These are phyloP conservation scores for Russula emetica DNA, from an alignment of 768 basidiomycete species.

Conservation along the genomic window DNA sequence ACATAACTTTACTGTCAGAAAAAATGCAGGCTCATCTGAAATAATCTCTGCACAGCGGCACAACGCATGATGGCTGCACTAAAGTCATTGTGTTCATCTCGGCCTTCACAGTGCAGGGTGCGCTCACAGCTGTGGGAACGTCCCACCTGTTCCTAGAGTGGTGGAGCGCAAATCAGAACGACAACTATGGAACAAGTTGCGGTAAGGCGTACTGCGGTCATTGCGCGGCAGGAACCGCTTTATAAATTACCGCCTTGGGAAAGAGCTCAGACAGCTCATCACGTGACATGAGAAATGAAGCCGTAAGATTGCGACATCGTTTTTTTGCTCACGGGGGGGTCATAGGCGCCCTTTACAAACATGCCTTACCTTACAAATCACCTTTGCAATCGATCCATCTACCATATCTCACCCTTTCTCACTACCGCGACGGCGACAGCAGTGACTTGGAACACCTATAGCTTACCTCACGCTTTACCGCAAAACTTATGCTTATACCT, in stretches of 20 bases:
- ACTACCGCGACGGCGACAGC: neutral
- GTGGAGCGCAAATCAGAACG: slow-evolving; percentile 56
- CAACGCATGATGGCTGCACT: no score
- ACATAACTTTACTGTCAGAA: slow-evolving; percentile 32
- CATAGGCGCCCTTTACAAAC: neutral
- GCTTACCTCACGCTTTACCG: neutral
- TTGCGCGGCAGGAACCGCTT: no score
- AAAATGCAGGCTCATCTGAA: no score
- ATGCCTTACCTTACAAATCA: neutral
- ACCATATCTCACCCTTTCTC: neutral
- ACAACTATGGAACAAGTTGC: slow-evolving; percentile 2
- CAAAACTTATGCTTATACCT: neutral
- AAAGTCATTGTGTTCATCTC: slow-evolving; percentile 48
- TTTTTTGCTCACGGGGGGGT: slow-evolving; percentile 14
- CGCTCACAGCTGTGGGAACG: no score
- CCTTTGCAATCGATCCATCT: neutral
- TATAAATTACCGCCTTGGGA: no score
- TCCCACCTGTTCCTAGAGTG: slow-evolving; percentile 44
- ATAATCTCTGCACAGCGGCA: no score
- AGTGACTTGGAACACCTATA: neutral
- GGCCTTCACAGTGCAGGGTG: neutral
- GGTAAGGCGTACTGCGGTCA: slow-evolving; percentile 34
- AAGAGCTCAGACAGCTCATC: neutral
- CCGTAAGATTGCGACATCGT: slow-evolving; percentile 16
- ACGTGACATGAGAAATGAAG: neutral